Evolutionary conservation across 1,139 yeast genomes (phyloP).

Genomic region (Nadsonia starkeyi-henricii): DNA sequence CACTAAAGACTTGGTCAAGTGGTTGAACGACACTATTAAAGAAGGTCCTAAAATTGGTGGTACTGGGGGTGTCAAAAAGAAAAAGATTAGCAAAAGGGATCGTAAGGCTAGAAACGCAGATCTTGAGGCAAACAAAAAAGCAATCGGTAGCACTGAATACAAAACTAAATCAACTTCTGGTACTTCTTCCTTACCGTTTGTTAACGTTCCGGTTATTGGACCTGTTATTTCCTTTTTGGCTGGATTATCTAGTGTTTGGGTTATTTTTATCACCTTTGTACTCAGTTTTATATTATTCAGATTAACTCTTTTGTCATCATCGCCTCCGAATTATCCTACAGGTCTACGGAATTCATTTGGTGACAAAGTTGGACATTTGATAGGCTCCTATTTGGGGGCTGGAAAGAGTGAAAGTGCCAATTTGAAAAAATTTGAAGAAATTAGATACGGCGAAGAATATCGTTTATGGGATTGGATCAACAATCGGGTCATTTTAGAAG

Average conservation of each 20-base stretch:
- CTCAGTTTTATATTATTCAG: neutral
- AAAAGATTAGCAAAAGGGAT: constrained; percentile 9
- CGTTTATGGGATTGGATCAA: constrained; percentile 76
- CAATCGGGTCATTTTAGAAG: constrained; percentile 28
- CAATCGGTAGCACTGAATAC: neutral
- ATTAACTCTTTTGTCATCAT: neutral
- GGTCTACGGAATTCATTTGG: neutral
- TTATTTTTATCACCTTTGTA: neutral
- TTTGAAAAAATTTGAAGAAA: constrained; percentile 4
- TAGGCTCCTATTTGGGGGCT: constrained; percentile 1
- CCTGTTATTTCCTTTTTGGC: neutral
- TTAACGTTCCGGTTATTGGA: neutral
- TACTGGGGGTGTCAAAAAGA: constrained; percentile 18
- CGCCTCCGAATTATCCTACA: constrained; percentile 2
- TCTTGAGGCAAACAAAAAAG: constrained; percentile 8
- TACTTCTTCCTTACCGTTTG: neutral
- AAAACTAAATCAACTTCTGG: constrained; percentile 3
- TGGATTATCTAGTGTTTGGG: neutral
- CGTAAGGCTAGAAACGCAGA: constrained; percentile 17
- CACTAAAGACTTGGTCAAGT: constrained; percentile 44
- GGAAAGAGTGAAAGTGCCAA: constrained; percentile 1
- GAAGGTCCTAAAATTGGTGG: constrained; percentile 15
- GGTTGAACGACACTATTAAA: constrained; percentile 36
- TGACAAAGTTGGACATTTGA: constrained; percentile 1
- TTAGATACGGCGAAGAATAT: constrained; percentile 36